These are phyloP conservation scores for Saksenaea vasiformis DNA, from an alignment of 371 early-diverging fungal genomes.

Conservation along the genomic window DNA sequence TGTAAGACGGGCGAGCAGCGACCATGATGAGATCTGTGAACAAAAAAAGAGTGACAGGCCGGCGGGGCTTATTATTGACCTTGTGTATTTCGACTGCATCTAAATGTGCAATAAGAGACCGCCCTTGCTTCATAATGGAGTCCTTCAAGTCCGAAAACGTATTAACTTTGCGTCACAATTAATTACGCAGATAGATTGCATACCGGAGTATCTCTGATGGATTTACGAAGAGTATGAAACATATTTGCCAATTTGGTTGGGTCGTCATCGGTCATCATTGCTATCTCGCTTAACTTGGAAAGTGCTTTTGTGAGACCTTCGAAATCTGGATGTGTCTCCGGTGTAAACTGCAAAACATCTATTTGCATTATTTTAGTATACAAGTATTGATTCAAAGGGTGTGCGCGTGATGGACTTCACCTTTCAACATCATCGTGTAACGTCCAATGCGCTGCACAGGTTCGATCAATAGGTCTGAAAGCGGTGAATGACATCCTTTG, in stretches of 20 bases:
- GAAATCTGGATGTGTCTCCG: constrained; percentile 36
- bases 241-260: constrained; percentile 44
- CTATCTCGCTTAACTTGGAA: constrained; percentile 36
- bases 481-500: constrained; percentile 20
- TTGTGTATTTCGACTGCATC: constrained; percentile 47
- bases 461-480: constrained; percentile 43
- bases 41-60: constrained; percentile 44
- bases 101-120: constrained; percentile 36
- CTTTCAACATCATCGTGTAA: constrained; percentile 51
- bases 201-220: constrained; percentile 47
- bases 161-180: background rate
- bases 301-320: constrained; percentile 31
- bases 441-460: constrained; percentile 50
- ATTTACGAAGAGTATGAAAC: constrained; percentile 37
- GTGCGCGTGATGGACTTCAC: constrained; percentile 6
- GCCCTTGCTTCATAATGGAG: constrained; percentile 41
- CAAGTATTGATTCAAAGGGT: background rate
- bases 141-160: constrained; percentile 26
- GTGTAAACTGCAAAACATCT: constrained; percentile 41
- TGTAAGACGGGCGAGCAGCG: constrained; percentile 39
- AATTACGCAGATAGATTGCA: background rate
- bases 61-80: constrained; percentile 22
- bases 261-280: constrained; percentile 47
- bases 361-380: background rate
- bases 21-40: constrained; percentile 49